Base-by-base conservation (phyloP, 495 filamentous ascomycete species). In the Patellaria atrata region DNA sequence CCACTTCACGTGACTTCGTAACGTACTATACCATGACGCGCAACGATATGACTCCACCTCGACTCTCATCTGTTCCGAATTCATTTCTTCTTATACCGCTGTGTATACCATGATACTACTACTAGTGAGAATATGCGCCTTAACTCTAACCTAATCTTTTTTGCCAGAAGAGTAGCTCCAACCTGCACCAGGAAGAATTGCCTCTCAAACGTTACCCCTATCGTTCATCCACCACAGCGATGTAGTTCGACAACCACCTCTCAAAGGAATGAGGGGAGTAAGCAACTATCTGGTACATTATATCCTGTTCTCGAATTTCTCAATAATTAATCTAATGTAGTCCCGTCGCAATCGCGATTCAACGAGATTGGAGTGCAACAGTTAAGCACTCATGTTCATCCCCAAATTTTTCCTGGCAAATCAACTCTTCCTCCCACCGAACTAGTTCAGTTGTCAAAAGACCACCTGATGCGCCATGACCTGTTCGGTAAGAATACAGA, bases 351-450 rank as follows among this genome's bases (percentile, higher is more conserved):
- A 21, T 61, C 77, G 22, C 74, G 87, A 34, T 83, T 75, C 60
- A 96, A 94, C 52, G 79, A 89, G 37, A 81, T 99, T 44, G 82
- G 82, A 16, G 82, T 99, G 16, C 91, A 99, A 59, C 86, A 94
- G 46, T 53, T 99, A 26, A 89, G 82, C 62, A 64, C 65, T 36
- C 67, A 77, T 65, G 68, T 99, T 22, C 77, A 84, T 56, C 48
- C 71, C 3, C 91, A 96, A 55, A 62, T 97, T 26, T 97, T 97
- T 52, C 64, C 62, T n/a, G 57, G 61, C 24, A 62, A 68, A 37
- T 46, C 60, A 4, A 61, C 65, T 1, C 59, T 67, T 3, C 72
- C 79, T 1, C 64, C 82, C 12, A 52, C 70, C 15, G 70, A 81
- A 29, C 68, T 94, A 5, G 65, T 96, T 26, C 62, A 76, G 3